Evolutionary conservation across 2,329 filamentous ascomycete species (phyloP), one percentile per base, ranked within the genome.

Genomic region (Monascus ruber): DNA sequence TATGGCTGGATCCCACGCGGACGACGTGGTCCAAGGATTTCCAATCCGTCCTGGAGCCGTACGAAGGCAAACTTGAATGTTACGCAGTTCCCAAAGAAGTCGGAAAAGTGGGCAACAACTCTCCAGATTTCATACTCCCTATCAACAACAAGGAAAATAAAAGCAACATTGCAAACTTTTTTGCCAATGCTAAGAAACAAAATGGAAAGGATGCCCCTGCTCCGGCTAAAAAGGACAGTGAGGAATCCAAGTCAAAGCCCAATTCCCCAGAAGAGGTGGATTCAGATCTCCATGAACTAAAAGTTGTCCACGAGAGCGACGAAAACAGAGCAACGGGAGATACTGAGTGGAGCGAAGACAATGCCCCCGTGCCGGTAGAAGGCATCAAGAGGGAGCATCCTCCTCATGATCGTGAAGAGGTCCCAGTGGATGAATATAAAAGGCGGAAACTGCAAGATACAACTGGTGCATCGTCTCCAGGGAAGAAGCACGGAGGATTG

Each of bases 121-220:
- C 84, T 17, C 79, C 85, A 0, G 74, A 73, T 1, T 94, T 95
- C 54, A 73, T 95, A 34, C 69, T 94, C 1, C 89, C 89, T 0
- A 65, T 95, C 28, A 74, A 84, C 52, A 93, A 84, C 62, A 80
- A 77, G 47, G 83, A 88, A 53, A 95, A 95, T 60, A 95, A 93
- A 66, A 79, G 74, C 36, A 95, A 91, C 48, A 96, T 96, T 59
- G 84, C 83, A 34, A 94, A 94, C 52, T 95, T 94, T 68, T 96
- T 96, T 54, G 73, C 73, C 5, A 83, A 77, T 33, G 70, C 61
- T 5, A 49, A 59, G n/a, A 55, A 72, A 44, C 49, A 60, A 31
- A 56, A 56, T 10, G 34, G 25, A 37, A 55, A 59, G 25, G 43
- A 44, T 5, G 49, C 51, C 24, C 45, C 52, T 4, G 28, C 28